Conservation (phyloP, 2,329 filamentous ascomycete species). For the Calonectria crousiana region DNA sequence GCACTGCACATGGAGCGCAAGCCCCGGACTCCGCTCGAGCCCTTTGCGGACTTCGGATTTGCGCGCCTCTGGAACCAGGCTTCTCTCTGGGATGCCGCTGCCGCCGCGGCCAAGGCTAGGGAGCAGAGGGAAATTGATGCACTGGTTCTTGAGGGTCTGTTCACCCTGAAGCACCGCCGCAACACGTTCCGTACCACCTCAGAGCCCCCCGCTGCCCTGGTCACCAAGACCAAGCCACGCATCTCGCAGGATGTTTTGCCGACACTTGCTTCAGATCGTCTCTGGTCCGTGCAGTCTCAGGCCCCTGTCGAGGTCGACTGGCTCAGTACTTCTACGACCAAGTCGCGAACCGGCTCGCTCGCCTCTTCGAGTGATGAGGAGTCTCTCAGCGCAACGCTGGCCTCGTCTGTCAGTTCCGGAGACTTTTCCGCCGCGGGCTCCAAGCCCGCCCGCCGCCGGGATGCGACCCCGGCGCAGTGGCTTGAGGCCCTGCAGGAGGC, state of each 20-base stretch:
- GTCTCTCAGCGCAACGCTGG: constrained; percentile 28
- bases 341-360: constrained; percentile 36
- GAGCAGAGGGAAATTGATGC: constrained; percentile 37
- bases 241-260: constrained; percentile 44
- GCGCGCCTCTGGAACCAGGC: constrained; percentile 43
- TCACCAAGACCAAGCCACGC: constrained; percentile 50
- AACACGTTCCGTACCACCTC: constrained; percentile 44
- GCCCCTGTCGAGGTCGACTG: constrained; percentile 36
- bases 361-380: constrained; percentile 34
- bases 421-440: constrained; percentile 8
- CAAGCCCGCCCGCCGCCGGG: constrained; percentile 32
- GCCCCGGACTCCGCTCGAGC: constrained; percentile 32
- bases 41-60: constrained; percentile 37
- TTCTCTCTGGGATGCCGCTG: constrained; percentile 41
- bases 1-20: constrained; percentile 38
- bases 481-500: constrained; percentile 51
- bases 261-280: constrained; percentile 47
- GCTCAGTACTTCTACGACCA: constrained; percentile 38
- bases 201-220: constrained; percentile 42
- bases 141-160: constrained; percentile 39
- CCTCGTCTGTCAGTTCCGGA: constrained; percentile 39
- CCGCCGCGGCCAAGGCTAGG: constrained; percentile 32
- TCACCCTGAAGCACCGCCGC: constrained; percentile 43
- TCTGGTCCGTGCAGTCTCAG: constrained; percentile 49
- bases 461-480: constrained; percentile 50